phyloP scores from a whole-genome alignment of 192 early-diverging fungal species.

The Allomyces arbusculus region DNA sequence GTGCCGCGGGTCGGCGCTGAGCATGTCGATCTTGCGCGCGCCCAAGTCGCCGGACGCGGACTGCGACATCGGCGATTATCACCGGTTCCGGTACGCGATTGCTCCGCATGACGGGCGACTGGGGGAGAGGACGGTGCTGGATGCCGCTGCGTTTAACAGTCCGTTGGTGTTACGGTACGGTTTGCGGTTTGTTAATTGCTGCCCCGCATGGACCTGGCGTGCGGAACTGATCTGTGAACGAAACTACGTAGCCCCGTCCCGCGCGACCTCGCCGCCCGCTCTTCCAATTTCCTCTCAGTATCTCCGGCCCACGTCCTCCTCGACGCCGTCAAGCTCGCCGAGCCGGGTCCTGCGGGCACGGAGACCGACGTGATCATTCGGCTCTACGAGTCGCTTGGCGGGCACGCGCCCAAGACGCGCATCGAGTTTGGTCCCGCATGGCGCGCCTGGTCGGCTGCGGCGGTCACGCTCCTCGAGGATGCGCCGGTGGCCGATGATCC shows the following conservation, averaged over 20 bases:
- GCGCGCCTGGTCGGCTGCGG: too few species aligned
- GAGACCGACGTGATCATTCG: conserved; percentile 50
- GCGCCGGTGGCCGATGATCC: too few species aligned
- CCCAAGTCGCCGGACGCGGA: conserved; percentile 52
- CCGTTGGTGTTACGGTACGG: conserved; percentile 31
- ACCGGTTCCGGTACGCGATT: conserved; percentile 74
- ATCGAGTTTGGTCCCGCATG: too few species aligned
- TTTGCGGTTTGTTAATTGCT: not conserved
- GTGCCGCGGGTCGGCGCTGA: conserved; percentile 55
- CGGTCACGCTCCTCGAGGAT: too few species aligned
- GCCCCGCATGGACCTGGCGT: not conserved
- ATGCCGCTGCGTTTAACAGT: conserved; percentile 79
- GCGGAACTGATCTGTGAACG: not conserved
- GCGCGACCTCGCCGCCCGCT: conserved; percentile 7
- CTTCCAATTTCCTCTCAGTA: conserved; percentile 24
- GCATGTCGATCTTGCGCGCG: conserved; percentile 66
- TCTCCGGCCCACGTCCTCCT: conserved; percentile 56
- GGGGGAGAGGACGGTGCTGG: conserved; percentile 57
- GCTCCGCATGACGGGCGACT: conserved; percentile 75
- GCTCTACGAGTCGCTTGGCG: conserved; percentile 82
- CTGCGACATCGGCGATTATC: conserved; percentile 37
- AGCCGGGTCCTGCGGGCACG: conserved; percentile 19
- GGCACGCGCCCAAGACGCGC: conserved; percentile 25
- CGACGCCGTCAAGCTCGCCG: conserved; percentile 79
- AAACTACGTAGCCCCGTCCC: not conserved